Percentiles rank a stretch among this genome's conserved stretches.
Conservation (phyloP, 129 eudicot genomes). For the Flaveria trinervia region DNA sequence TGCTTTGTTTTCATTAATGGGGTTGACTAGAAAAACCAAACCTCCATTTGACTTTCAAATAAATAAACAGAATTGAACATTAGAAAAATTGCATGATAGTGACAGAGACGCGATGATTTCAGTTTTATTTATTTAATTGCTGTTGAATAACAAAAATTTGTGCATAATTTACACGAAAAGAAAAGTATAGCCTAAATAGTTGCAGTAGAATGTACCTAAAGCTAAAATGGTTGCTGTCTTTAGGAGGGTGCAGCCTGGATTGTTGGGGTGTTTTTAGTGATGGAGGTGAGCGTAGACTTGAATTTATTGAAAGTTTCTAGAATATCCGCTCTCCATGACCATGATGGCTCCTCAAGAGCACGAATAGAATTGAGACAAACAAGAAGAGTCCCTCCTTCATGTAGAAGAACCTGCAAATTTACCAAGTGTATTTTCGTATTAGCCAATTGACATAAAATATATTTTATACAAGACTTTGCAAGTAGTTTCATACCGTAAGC, state of each 20-base stretch:
- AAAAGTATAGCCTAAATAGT: slow-evolving; percentile 22
- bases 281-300: slow-evolving; percentile 35
- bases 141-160: slow-evolving; percentile 16
- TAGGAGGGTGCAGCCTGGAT: slow-evolving; percentile 62
- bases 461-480: background rate
- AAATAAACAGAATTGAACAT: slow-evolving; percentile 9
- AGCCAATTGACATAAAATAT: background rate
- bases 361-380: slow-evolving; percentile 96
- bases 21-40: slow-evolving; percentile 27
- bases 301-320: slow-evolving; percentile 39
- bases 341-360: slow-evolving; percentile 72
- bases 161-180: slow-evolving; percentile 25
- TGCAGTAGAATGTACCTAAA: slow-evolving; percentile 27
- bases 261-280: slow-evolving; percentile 38
- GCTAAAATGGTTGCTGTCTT: slow-evolving; percentile 24
- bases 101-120: slow-evolving; percentile 11
- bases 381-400: slow-evolving; percentile 95
- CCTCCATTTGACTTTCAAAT: slow-evolving; percentile 28
- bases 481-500: slow-evolving; percentile 70
- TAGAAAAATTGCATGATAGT: background rate
- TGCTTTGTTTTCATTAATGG: slow-evolving; percentile 30
- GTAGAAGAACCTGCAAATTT: slow-evolving; percentile 71
- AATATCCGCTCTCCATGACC: slow-evolving; percentile 87
- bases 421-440: slow-evolving; percentile 2
- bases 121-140: slow-evolving; percentile 1